Percentiles rank a stretch among this genome's conserved stretches.
phyloP scores from a whole-genome alignment of 1,284 basidiomycete species.

The Moesziomyces aphidis region DNA sequence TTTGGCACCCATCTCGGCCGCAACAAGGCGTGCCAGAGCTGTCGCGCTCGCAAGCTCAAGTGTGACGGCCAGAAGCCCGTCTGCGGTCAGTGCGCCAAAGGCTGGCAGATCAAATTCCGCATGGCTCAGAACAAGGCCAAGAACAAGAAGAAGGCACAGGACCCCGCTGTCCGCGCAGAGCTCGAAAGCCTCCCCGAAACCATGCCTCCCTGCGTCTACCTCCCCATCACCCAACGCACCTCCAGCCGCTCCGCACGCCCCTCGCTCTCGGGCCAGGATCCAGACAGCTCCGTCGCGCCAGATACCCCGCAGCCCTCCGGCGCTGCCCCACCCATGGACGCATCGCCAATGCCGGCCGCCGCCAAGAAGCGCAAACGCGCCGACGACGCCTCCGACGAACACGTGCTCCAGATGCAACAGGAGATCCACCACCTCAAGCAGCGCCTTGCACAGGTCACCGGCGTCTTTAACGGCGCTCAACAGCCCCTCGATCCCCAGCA shows the following conservation, averaged over 20 bases:
- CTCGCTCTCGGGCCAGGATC: constrained; percentile 28
- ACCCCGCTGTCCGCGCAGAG: constrained; percentile 39
- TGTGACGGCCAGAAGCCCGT: constrained; percentile 59
- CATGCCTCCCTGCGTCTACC: constrained; percentile 51
- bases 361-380: constrained; percentile 48
- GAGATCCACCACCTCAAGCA: constrained; percentile 48
- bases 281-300: constrained; percentile 20
- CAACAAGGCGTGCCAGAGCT: constrained; percentile 59
- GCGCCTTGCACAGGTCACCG: constrained; percentile 43
- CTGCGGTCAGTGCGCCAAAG: constrained; percentile 57
- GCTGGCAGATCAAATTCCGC: constrained; percentile 56
- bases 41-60: constrained; percentile 59
- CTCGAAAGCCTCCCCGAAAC: constrained; percentile 44
- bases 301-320: constrained; percentile 18
- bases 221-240: constrained; percentile 44
- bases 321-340: constrained; percentile 29
- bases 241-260: constrained; percentile 33
- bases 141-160: constrained; percentile 48
- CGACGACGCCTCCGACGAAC: constrained; percentile 36
- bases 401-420: constrained; percentile 37
- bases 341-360: constrained; percentile 34
- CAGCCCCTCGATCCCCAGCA: constrained; percentile 18
- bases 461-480: constrained; percentile 34
- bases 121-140: constrained; percentile 53
- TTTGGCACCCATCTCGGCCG: constrained; percentile 57